These are phyloP conservation scores for Vigna trinervia DNA, from an alignment of 306 rosid species.

Conservation along the genomic window DNA sequence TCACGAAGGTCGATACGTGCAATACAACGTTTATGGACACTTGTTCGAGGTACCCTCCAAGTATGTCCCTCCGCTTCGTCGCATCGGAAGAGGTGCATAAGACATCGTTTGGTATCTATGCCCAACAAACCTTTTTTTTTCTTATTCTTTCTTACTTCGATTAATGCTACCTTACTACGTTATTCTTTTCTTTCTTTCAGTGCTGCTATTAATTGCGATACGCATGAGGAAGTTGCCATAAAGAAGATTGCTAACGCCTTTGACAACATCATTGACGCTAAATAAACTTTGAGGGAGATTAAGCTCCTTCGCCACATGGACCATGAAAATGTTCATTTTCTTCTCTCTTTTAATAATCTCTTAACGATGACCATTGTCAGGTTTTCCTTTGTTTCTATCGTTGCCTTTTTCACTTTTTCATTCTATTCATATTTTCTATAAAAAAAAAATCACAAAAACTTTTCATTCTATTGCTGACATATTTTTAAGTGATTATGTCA, in stretches of 20 bases:
- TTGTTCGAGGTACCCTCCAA: conserved; percentile 84
- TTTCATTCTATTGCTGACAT: background rate
- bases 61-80: conserved; percentile 90
- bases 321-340: conserved; percentile 75
- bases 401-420: background rate
- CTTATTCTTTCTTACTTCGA: background rate
- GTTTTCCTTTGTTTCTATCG: conserved; percentile 48
- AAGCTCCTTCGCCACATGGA: conserved; percentile 92
- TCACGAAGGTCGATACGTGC: conserved; percentile 82
- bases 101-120: conserved; percentile 82
- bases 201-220: conserved; percentile 88
- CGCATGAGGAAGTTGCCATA: conserved; percentile 91
- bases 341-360: background rate
- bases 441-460: too few species aligned
- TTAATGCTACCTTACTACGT: background rate
- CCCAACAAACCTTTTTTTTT: background rate
- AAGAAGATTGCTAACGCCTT: conserved; percentile 92
- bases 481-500: background rate
- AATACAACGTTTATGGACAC: conserved; percentile 83
- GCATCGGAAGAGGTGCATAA: conserved; percentile 95
- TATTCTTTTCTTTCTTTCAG: conserved; percentile 49
- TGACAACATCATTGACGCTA: conserved; percentile 86
- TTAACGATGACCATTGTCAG: conserved; percentile 86
- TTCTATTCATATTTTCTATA: background rate
- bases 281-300: conserved; percentile 91